These are phyloP conservation scores for Graphilbum sp. DNA, from an alignment of 2,329 filamentous ascomycete genomes.

Conservation along the genomic window DNA sequence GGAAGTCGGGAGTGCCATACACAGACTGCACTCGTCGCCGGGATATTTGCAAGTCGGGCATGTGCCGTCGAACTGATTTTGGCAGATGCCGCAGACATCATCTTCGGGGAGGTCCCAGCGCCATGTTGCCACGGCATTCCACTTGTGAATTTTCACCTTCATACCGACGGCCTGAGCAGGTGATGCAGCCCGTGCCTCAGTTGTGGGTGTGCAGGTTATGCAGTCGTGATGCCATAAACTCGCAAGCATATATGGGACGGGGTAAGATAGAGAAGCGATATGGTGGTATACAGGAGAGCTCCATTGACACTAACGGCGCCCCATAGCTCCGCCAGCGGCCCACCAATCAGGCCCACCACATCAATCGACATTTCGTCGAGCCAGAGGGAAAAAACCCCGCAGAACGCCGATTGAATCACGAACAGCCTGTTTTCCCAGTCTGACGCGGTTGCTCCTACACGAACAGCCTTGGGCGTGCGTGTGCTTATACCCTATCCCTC, in stretches of 20 bases:
- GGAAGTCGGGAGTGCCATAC: slow-evolving; percentile 34
- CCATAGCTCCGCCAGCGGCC: background rate
- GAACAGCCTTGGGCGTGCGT: too few species aligned
- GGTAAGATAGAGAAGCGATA: too few species aligned
- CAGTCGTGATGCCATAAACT: too few species aligned
- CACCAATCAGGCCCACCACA: slow-evolving; percentile 2
- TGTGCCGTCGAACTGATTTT: slow-evolving; percentile 92
- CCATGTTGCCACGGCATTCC: slow-evolving; percentile 93
- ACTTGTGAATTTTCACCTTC: slow-evolving; percentile 90
- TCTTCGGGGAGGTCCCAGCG: slow-evolving; percentile 95
- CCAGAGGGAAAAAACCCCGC: background rate
- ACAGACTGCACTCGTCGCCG: slow-evolving; percentile 82
- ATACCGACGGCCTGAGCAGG: slow-evolving; percentile 27
- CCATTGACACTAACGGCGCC: background rate
- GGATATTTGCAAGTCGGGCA: slow-evolving; percentile 97
- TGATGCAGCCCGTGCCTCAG: background rate
- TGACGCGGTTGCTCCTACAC: too few species aligned
- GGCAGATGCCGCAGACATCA: slow-evolving; percentile 96
- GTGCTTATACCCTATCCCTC: too few species aligned
- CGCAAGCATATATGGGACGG: too few species aligned
- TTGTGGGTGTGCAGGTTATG: too few species aligned
- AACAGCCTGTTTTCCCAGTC: too few species aligned
- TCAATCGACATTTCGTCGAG: too few species aligned
- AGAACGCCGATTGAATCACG: background rate
- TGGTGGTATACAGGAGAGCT: too few species aligned